Conservation (phyloP, 495 filamentous ascomycete genomes). For the Xylaria acuta region DNA sequence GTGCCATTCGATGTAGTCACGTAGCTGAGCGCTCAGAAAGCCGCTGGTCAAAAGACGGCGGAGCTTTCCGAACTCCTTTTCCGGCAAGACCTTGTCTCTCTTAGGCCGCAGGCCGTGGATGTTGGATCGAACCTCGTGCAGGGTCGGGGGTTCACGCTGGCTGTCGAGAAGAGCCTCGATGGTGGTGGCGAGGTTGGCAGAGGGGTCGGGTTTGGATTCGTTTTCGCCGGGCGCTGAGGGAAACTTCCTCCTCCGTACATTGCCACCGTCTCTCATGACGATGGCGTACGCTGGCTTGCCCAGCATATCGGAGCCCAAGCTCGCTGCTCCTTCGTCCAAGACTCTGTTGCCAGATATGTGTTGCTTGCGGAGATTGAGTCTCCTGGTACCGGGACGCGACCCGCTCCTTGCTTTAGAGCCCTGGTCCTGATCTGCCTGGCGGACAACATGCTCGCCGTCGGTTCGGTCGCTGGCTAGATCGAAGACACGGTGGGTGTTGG, state of each 20-base stretch:
- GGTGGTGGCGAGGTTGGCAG: conserved; percentile 29
- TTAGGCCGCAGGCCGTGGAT: conserved; percentile 52
- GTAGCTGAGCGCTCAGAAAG: conserved; percentile 52
- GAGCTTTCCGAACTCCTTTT: conserved; percentile 49
- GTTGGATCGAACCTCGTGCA: conserved; percentile 45
- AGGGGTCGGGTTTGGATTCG: not conserved
- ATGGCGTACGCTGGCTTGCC: conserved; percentile 49
- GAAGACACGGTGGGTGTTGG: not conserved
- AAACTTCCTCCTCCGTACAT: not conserved
- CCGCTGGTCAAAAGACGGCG: conserved; percentile 43
- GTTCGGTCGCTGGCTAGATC: not conserved
- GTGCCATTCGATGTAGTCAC: conserved; percentile 42
- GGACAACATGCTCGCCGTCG: not conserved
- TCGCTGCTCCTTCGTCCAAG: conserved; percentile 26
- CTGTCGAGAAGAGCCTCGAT: conserved; percentile 41
- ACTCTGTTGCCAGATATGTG: conserved; percentile 33
- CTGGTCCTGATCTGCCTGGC: not conserved
- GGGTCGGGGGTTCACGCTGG: conserved; percentile 31
- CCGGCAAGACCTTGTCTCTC: conserved; percentile 34
- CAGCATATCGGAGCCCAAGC: conserved; percentile 35
- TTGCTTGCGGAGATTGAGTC: conserved; percentile 34
- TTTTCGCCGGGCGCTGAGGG: not conserved
- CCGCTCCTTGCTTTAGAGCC: not conserved
- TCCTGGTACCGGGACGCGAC: not conserved
- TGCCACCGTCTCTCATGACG: conserved; percentile 48